phyloP scores from a whole-genome alignment of 1,284 basidiomycete species.

The Tetrapyrgos nigripes region DNA sequence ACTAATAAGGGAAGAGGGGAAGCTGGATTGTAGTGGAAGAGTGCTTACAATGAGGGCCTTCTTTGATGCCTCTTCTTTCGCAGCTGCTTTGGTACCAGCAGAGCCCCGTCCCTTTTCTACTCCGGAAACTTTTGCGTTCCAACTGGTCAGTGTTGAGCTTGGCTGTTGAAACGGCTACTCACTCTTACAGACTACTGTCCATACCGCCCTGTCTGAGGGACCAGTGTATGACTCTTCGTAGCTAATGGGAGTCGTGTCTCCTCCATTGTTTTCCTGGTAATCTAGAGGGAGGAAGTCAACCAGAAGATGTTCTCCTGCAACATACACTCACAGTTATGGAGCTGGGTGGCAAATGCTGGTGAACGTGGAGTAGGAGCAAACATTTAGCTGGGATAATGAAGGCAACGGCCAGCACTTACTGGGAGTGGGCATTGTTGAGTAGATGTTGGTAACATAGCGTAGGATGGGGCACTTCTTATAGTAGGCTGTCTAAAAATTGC shows the following conservation, averaged over 20 bases:
- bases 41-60: slow-evolving; percentile 45
- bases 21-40: no score
- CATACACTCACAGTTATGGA: slow-evolving; percentile 58
- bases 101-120: slow-evolving; percentile 50
- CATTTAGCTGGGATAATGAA: no score
- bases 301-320: not conserved
- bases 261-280: slow-evolving; percentile 42
- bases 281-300: slow-evolving; percentile 35
- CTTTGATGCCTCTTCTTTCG: slow-evolving; percentile 61
- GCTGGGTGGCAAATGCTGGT: slow-evolving; percentile 47
- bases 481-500: not conserved
- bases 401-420: slow-evolving; percentile 4
- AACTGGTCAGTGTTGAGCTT: slow-evolving; percentile 1
- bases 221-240: slow-evolving; percentile 49
- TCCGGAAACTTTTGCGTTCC: slow-evolving; percentile 48
- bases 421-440: slow-evolving; percentile 3
- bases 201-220: slow-evolving; percentile 45
- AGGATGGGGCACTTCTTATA: not conserved
- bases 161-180: slow-evolving; percentile 21
- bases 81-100: slow-evolving; percentile 47
- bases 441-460: not conserved
- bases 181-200: slow-evolving; percentile 66
- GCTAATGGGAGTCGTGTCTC: slow-evolving; percentile 24
- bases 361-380: not conserved
- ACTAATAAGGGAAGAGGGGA: no score